A percentile compares a stretch with the other conserved stretches of the same genome.
Conservation (phyloP, 2,329 filamentous ascomycete genomes). For the Aureobasidium leucospermi region DNA sequence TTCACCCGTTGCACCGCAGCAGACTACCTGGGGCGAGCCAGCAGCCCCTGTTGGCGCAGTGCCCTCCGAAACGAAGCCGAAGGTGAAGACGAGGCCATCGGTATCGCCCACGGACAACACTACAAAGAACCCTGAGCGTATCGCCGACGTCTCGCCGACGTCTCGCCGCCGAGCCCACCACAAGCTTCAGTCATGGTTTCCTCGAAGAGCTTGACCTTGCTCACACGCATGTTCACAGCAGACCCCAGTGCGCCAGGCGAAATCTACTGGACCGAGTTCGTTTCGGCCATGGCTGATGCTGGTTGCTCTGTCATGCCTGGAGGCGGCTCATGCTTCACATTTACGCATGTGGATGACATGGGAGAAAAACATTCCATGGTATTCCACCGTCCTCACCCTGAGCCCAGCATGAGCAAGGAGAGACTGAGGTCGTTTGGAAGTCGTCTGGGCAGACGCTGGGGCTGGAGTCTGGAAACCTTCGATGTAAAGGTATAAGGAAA, state of each 20-base stretch:
- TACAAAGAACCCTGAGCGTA: not conserved
- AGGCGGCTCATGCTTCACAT: not conserved
- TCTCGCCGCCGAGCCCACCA: not conserved
- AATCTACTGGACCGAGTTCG: not conserved
- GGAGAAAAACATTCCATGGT: not conserved
- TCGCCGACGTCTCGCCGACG: no score
- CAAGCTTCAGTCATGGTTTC: not conserved
- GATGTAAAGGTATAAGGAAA: not conserved
- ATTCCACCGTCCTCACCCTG: slow-evolving; percentile 17
- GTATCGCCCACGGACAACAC: not conserved
- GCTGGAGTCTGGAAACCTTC: slow-evolving; percentile 7
- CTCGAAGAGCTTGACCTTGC: not conserved
- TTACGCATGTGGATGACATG: not conserved
- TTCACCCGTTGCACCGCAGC: not conserved
- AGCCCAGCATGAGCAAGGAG: slow-evolving; percentile 13
- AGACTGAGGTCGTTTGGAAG: slow-evolving; percentile 13
- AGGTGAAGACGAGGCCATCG: not conserved
- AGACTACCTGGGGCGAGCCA: not conserved
- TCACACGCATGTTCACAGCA: not conserved
- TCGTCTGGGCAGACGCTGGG: slow-evolving; percentile 14
- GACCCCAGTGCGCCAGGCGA: not conserved
- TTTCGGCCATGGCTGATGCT: not conserved
- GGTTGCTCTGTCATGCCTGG: not conserved
- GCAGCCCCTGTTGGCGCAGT: not conserved
- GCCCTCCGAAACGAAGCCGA: not conserved